These are phyloP conservation scores for Penicillium steckii DNA, from an alignment of 495 filamentous ascomycete genomes.

Conservation along the genomic window DNA sequence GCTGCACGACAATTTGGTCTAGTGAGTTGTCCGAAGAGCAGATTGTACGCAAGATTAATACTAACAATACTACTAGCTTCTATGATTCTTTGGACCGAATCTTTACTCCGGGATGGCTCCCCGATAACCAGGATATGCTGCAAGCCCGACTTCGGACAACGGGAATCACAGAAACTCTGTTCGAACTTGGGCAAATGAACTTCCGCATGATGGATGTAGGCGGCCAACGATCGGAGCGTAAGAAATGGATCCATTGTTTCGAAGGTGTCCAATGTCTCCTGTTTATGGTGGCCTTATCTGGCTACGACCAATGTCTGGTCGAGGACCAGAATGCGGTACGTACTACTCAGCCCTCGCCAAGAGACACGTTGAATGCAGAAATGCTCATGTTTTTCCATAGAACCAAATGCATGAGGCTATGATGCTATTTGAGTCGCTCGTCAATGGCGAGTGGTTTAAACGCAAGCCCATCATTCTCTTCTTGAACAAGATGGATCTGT, in stretches of 20 bases:
- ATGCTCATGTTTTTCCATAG: conserved; percentile 38
- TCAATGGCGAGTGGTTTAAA: conserved; percentile 97
- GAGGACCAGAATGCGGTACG: conserved; percentile 96
- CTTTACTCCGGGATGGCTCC: conserved; percentile 82
- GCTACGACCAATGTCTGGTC: conserved; percentile 94
- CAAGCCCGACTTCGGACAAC: conserved; percentile 91
- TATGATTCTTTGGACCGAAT: conserved; percentile 87
- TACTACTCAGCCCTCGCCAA: no score
- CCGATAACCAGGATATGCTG: conserved; percentile 95
- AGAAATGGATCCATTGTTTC: conserved; percentile 99
- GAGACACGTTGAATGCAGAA: no score
- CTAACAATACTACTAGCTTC: conserved; percentile 60
- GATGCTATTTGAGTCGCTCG: conserved; percentile 96
- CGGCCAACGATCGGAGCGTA: conserved; percentile 93
- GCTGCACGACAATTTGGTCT: conserved; percentile 89
- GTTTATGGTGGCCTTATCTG: conserved; percentile 93
- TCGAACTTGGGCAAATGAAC: conserved; percentile 90
- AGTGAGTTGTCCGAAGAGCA: conserved; percentile 58
- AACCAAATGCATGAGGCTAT: conserved; percentile 99
- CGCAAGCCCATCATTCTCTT: conserved; percentile 96
- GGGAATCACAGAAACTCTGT: conserved; percentile 95
- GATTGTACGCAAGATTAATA: background rate
- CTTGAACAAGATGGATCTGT: conserved; percentile 98
- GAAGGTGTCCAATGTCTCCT: conserved; percentile 93
- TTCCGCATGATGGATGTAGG: conserved; percentile 99